phyloP scores from a whole-genome alignment of 192 early-diverging fungal species.

The Podila verticillata region DNA sequence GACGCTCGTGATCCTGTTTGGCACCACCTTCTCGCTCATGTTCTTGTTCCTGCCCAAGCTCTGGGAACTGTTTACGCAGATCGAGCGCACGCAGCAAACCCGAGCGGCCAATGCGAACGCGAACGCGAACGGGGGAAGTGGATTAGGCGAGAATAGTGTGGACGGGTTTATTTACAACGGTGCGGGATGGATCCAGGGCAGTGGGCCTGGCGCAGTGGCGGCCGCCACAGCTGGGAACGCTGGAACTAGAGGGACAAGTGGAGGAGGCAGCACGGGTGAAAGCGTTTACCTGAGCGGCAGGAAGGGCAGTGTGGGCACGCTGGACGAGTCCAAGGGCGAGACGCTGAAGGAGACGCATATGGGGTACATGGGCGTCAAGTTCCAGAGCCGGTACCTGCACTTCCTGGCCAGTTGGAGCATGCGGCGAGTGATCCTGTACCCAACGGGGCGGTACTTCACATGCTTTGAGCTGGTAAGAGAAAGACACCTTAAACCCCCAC shows the following conservation, averaged over 20 bases:
- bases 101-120: not conserved
- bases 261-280: slow-evolving; percentile 13
- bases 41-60: slow-evolving; percentile 59
- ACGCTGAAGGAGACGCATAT: slow-evolving; percentile 52
- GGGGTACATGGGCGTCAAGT: slow-evolving; percentile 57
- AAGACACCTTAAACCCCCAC: no score
- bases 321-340: slow-evolving; percentile 14
- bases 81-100: slow-evolving; percentile 11
- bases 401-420: slow-evolving; percentile 61
- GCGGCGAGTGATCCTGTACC: slow-evolving; percentile 58
- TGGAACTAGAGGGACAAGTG: not conserved
- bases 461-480: slow-evolving; percentile 49
- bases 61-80: slow-evolving; percentile 50
- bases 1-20: slow-evolving; percentile 55
- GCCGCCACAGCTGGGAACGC: not conserved
- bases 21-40: slow-evolving; percentile 57
- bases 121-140: not conserved
- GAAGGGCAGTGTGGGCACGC: slow-evolving; percentile 17
- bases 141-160: slow-evolving; percentile 11
- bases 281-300: slow-evolving; percentile 22
- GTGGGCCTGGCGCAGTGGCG: slow-evolving; percentile 5
- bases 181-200: slow-evolving; percentile 14
- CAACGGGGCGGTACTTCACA: slow-evolving; percentile 54
- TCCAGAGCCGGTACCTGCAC: slow-evolving; percentile 54
- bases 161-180: slow-evolving; percentile 27